phyloP scores from a whole-genome alignment of 805 yeast species.

The Wickerhamiella siamensis region DNA sequence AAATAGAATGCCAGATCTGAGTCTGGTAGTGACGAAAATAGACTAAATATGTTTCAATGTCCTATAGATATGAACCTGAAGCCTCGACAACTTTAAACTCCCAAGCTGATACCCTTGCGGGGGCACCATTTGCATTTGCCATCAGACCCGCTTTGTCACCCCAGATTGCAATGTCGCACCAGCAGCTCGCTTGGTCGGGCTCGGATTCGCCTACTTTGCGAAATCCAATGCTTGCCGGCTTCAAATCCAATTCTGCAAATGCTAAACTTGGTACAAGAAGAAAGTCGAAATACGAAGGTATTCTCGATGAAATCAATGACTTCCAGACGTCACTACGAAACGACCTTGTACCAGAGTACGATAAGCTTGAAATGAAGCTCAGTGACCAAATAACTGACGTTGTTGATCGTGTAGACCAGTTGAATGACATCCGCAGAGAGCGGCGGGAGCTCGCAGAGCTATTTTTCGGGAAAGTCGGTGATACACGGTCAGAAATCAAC shows the following conservation, averaged over 20 bases:
- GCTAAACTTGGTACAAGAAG: constrained; percentile 32
- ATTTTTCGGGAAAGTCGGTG: constrained; percentile 14
- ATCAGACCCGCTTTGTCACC: too few relatives aligned
- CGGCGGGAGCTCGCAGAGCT: constrained; percentile 12
- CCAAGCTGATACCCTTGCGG: too few relatives aligned
- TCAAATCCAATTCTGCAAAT: constrained; percentile 8
- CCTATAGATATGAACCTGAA: too few relatives aligned
- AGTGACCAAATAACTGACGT: constrained; percentile 14
- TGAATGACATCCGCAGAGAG: constrained; percentile 15
- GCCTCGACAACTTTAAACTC: too few relatives aligned
- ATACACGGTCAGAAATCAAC: constrained; percentile 14
- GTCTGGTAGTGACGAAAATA: too few relatives aligned
- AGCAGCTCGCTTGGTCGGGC: neutral
- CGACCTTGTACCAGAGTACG: constrained; percentile 34
- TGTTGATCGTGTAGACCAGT: constrained; percentile 16
- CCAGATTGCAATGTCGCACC: too few relatives aligned
- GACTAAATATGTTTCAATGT: too few relatives aligned
- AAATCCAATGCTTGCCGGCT: constrained; percentile 8
- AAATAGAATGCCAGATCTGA: too few relatives aligned
- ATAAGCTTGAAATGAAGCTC: constrained; percentile 13
- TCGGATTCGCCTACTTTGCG: neutral
- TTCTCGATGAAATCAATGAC: constrained; percentile 47
- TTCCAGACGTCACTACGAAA: constrained; percentile 36
- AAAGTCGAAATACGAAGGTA: constrained; percentile 34
- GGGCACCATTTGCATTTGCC: too few relatives aligned